Evolutionary conservation across 2,329 filamentous ascomycete genomes (phyloP).

Genomic region (Fusarium stilboides): DNA sequence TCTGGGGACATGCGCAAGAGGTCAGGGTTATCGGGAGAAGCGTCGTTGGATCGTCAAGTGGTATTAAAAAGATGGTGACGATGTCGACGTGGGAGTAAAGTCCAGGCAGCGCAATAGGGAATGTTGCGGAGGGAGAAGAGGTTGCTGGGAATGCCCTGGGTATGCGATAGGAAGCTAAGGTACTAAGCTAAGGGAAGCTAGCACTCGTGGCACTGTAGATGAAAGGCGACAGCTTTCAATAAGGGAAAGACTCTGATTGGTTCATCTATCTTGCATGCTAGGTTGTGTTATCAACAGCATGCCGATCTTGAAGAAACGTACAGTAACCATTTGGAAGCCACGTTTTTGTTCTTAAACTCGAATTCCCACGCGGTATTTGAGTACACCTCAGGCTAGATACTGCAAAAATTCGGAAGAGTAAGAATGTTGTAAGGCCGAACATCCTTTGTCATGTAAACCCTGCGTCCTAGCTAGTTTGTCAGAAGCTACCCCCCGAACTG

Average conservation of each 20-base stretch:
- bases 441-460: too few relatives aligned
- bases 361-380: too few relatives aligned
- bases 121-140: conserved; percentile 15
- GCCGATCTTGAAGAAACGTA: too few relatives aligned
- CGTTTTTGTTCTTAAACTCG: too few relatives aligned
- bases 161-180: conserved; percentile 27
- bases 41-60: not conserved
- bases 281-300: not conserved
- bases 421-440: too few relatives aligned
- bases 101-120: conserved; percentile 25
- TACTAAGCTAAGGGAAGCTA: conserved; percentile 9
- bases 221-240: conserved; percentile 46
- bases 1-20: conserved; percentile 44
- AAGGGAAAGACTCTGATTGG: conserved; percentile 41
- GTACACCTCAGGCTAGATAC: too few relatives aligned
- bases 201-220: conserved; percentile 9
- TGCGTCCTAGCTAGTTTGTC: too few relatives aligned
- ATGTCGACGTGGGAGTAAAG: conserved; percentile 3
- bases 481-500: too few relatives aligned
- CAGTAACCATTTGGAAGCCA: too few relatives aligned
- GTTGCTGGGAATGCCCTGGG: conserved; percentile 12
- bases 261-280: not conserved
- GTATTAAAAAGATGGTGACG: not conserved
- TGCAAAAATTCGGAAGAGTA: too few relatives aligned
- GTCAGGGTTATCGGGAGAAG: conserved; percentile 3